These are phyloP conservation scores for Quercus bicolor DNA, from an alignment of 306 rosid species.

Conservation along the genomic window DNA sequence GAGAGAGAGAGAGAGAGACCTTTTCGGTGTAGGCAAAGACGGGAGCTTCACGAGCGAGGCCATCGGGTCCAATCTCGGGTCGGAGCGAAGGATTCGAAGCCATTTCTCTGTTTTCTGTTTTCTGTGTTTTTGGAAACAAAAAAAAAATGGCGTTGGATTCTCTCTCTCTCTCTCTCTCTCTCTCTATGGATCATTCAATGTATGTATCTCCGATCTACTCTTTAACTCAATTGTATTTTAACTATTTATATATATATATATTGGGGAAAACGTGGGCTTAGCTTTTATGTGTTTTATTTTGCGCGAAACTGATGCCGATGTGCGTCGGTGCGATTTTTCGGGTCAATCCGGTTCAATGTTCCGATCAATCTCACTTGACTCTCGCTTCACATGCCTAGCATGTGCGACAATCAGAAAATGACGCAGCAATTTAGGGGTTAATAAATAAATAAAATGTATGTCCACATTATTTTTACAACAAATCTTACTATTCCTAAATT, in stretches of 20 bases:
- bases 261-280: not conserved
- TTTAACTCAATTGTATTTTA: not conserved
- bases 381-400: not conserved
- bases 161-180: too few relatives aligned
- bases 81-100: constrained; percentile 53
- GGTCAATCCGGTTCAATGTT: not conserved
- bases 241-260: not conserved
- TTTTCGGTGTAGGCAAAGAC: constrained; percentile 84
- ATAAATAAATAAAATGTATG: too few relatives aligned
- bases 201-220: not conserved
- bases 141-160: not conserved
- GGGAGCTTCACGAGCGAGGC: constrained; percentile 71
- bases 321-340: not conserved
- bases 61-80: constrained; percentile 92
- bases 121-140: not conserved
- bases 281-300: not conserved
- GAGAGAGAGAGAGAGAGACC: constrained; percentile 32
- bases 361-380: not conserved
- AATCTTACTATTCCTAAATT: too few relatives aligned
- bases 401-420: not conserved
- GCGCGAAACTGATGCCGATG: not conserved
- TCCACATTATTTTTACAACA: too few relatives aligned
- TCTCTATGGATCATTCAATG: too few relatives aligned
- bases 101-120: constrained; percentile 37
- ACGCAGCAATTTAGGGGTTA: not conserved